phyloP scores from a whole-genome alignment of 2,329 filamentous ascomycete genomes.

The Fusarium multiceps region DNA sequence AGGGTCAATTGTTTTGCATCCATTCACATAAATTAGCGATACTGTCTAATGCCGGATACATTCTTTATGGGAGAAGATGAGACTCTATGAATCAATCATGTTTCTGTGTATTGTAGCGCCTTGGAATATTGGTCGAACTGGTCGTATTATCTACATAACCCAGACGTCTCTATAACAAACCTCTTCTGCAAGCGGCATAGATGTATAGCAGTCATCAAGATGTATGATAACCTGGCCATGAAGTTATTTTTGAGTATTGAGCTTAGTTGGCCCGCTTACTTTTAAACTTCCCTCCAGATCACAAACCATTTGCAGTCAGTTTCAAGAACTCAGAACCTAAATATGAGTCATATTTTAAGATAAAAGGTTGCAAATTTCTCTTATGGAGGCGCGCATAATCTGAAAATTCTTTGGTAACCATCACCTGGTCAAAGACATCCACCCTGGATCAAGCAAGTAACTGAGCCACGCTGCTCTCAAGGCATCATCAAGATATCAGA shows the following conservation, averaged over 20 bases:
- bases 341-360: neutral
- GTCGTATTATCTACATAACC: neutral
- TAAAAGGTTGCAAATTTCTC: neutral
- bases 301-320: neutral
- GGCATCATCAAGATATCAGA: neutral
- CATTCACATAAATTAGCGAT: neutral
- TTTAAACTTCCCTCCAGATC: neutral
- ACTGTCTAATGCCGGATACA: neutral
- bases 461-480: neutral
- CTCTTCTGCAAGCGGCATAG: neutral
- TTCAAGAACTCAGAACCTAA: neutral
- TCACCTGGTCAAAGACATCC: neutral
- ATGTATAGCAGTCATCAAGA: neutral
- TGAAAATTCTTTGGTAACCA: neutral
- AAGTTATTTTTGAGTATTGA: neutral
- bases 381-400: neutral
- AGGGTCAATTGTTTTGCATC: neutral
- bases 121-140: neutral
- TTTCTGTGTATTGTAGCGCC: neutral
- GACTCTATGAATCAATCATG: neutral
- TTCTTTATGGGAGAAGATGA: neutral
- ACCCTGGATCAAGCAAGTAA: neutral
- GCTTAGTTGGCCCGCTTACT: neutral
- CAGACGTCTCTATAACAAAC: neutral
- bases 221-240: neutral